These are phyloP conservation scores for Boletellus sp. DNA, from an alignment of 768 basidiomycete species.

Conservation along the genomic window DNA sequence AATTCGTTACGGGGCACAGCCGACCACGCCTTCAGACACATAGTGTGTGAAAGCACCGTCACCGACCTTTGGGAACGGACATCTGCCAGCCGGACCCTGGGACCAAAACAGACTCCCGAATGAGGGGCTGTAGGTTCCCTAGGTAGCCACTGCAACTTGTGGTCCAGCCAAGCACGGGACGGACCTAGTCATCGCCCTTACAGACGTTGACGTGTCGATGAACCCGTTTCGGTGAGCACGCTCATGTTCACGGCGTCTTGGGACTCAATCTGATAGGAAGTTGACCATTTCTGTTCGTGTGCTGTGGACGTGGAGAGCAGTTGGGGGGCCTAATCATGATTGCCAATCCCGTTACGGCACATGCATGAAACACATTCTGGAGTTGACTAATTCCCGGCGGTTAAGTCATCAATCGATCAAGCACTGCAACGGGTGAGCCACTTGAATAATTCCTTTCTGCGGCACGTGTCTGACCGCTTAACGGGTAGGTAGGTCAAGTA, in stretches of 20 bases:
- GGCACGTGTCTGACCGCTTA: slow-evolving; percentile 30
- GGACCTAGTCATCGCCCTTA: slow-evolving; percentile 4
- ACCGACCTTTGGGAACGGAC: slow-evolving; percentile 21
- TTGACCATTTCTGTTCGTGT: slow-evolving; percentile 8
- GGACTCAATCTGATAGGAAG: slow-evolving; percentile 8
- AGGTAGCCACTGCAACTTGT: slow-evolving; percentile 8
- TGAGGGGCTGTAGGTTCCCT: slow-evolving; percentile 9
- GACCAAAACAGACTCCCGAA: slow-evolving; percentile 3
- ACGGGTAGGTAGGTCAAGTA: slow-evolving; percentile 26
- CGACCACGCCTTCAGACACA: slow-evolving; percentile 9
- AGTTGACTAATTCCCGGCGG: slow-evolving; percentile 33
- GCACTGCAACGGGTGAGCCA: slow-evolving; percentile 22
- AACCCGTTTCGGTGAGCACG: slow-evolving; percentile 15
- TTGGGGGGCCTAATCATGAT: slow-evolving; percentile 22
- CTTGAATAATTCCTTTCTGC: slow-evolving; percentile 30
- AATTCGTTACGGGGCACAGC: slow-evolving; percentile 32
- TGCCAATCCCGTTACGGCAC: slow-evolving; percentile 35
- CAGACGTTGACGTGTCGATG: slow-evolving; percentile 13
- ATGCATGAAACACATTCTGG: slow-evolving; percentile 25
- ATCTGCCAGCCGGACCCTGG: slow-evolving; percentile 13
- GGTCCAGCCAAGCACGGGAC: slow-evolving; percentile 4
- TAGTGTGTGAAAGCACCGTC: slow-evolving; percentile 28
- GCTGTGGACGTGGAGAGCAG: slow-evolving; percentile 8
- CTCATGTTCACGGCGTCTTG: slow-evolving; percentile 18
- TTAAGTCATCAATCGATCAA: slow-evolving; percentile 31